These are phyloP conservation scores for Termitomyces sp. DNA, from an alignment of 768 basidiomycete species.

Conservation along the genomic window DNA sequence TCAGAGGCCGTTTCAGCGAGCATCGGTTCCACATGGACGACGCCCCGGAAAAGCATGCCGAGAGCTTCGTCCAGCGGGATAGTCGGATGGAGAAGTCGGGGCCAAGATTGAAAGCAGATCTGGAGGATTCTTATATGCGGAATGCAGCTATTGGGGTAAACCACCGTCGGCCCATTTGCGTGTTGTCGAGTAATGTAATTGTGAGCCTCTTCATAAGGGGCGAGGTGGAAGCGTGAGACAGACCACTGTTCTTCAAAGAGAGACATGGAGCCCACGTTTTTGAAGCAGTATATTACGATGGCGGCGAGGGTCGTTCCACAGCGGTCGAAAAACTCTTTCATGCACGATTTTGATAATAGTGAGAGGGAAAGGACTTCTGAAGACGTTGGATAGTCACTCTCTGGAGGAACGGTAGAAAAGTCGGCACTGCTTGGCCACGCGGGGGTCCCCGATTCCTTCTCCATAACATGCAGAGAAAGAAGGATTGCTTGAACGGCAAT, in stretches of 20 bases:
- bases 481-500: constrained; percentile 76
- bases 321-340: constrained; percentile 69
- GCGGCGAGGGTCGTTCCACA: constrained; percentile 49
- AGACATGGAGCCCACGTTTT: constrained; percentile 67
- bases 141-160: constrained; percentile 56
- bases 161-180: constrained; percentile 50
- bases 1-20: constrained; percentile 63
- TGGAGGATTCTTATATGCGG: constrained; percentile 69
- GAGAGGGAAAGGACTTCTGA: constrained; percentile 55
- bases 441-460: constrained; percentile 65
- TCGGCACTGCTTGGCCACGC: constrained; percentile 76
- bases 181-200: constrained; percentile 66
- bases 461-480: constrained; percentile 63
- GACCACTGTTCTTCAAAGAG: constrained; percentile 86
- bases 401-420: constrained; percentile 48
- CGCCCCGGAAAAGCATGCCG: constrained; percentile 74
- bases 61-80: constrained; percentile 55
- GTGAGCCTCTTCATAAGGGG: constrained; percentile 61
- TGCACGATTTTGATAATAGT: constrained; percentile 54
- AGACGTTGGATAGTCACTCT: constrained; percentile 67
- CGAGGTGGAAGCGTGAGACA: constrained; percentile 47
- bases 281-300: constrained; percentile 55
- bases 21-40: constrained; percentile 79
- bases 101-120: constrained; percentile 79
- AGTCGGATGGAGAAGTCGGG: constrained; percentile 63